Base-by-base conservation (phyloP, 2,329 filamentous ascomycete genomes). In the Stachybotrys chlorohalonatus region DNA sequence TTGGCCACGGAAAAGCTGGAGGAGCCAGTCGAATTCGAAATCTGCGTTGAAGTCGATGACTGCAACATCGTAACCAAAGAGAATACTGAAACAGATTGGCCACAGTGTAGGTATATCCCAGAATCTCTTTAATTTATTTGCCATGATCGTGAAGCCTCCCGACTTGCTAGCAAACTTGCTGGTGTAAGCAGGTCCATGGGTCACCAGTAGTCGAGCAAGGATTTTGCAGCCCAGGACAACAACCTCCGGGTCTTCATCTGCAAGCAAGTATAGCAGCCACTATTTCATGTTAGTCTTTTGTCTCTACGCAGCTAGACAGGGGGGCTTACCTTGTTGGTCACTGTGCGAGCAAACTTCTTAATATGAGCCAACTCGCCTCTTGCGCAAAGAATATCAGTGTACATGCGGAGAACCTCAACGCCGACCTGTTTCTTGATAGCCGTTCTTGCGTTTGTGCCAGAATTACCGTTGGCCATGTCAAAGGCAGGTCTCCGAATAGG, bases 211-310 rank as follows among this genome's bases (percentile, higher is more conserved):
- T 45, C 91, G 84, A 30, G 90, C 86, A 30, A 99, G 75, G 53
- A 99, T 93, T 64, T 88, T 92, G 60, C 85, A 82, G 13, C 89
- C 90, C 52, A 91, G 81, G 13, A 91, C 78, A 11, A 96, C 87
- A 24, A 95, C 86, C 60, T 91, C 87, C 6, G 89, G 80, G 56
- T 97, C 89, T 57, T 89, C 84, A 66, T 96, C 92, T 7, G 90
- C 90, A 52, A 97, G 79, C 13, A 99, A 81, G 69, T 96, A 95
- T 13, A 99, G 75, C 13, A 96, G 80, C 92, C 92, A 96, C 86
- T 93, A 3, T 30, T 6, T 31, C n/a, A 11, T n/a, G 11, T 45
- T 30, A 7, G 54, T 68, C 54, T 66, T 59, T 39, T 15, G 24
- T 6, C 16, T 13, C 7, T 3, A 11, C 6, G n/a, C 7, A 7